Percentiles rank a stretch among this genome's conserved stretches.
Evolutionary conservation across 2,329 filamentous ascomycete genomes (phyloP).

Genomic region (Trichoderma harzianum): DNA sequence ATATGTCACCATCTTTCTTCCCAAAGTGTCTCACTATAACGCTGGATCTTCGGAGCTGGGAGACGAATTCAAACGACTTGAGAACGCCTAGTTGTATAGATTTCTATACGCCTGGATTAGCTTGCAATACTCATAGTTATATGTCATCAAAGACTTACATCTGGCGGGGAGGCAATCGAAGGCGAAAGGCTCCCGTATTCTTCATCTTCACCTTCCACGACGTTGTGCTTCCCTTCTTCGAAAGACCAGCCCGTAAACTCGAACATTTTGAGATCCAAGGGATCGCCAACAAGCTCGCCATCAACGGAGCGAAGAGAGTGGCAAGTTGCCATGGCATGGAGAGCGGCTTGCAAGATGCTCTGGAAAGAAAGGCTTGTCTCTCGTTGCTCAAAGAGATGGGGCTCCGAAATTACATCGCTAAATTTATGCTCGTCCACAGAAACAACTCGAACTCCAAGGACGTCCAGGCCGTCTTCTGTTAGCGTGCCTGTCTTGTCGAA

Average conservation of each 20-base stretch:
- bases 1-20: slow-evolving; percentile 78
- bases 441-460: slow-evolving; percentile 81
- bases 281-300: slow-evolving; percentile 85
- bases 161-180: slow-evolving; percentile 82
- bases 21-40: slow-evolving; percentile 89
- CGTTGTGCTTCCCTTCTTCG: slow-evolving; percentile 75
- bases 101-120: slow-evolving; percentile 30
- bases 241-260: slow-evolving; percentile 92
- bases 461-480: slow-evolving; percentile 92
- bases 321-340: slow-evolving; percentile 96
- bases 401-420: slow-evolving; percentile 69
- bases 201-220: slow-evolving; percentile 64
- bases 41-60: slow-evolving; percentile 85
- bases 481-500: slow-evolving; percentile 99
- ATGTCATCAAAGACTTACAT: slow-evolving; percentile 31
- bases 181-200: slow-evolving; percentile 74
- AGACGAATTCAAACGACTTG: slow-evolving; percentile 91
- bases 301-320: slow-evolving; percentile 88
- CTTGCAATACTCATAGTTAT: neutral
- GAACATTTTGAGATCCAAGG: slow-evolving; percentile 97
- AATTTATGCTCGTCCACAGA: slow-evolving; percentile 62
- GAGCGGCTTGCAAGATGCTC: slow-evolving; percentile 53
- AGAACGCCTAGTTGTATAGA: slow-evolving; percentile 85
- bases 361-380: slow-evolving; percentile 28
- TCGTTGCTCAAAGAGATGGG: slow-evolving; percentile 54